Base-by-base conservation (phyloP, 345 rosid species). In the Excoecaria cochinchinensis region DNA sequence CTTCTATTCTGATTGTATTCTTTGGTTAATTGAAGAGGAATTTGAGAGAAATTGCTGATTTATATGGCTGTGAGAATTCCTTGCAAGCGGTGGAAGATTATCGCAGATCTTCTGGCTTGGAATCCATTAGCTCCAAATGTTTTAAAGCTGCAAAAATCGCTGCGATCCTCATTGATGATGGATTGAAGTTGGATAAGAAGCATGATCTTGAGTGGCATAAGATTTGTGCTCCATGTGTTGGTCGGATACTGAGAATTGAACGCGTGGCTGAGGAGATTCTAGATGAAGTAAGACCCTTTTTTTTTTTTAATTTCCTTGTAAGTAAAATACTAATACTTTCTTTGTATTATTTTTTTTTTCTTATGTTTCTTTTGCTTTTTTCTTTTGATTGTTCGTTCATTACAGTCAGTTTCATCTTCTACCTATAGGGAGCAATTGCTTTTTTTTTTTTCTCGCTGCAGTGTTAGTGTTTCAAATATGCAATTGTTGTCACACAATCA, bases 81-180 rank as follows among this genome's bases (percentile, higher is more conserved):
- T 60, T 93, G 77, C 76, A 82, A 69, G 87, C 90, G 11, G 84
- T 95, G 64, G 97, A 92, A 81, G 82, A 85, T 68, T 78, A 90
- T 78, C 99, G 98, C 3, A 78, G 73, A 72, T 72, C 78, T 5
- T 69, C 79, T 4, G 98, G 99, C 46, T 81, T 91, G 72, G 71
- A 86, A 55, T 84, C 88, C 68, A 82, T 89, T 68, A 76, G 83
- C 78, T 83, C 90, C 16, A 75, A 55, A 70, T 95, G 99, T 86
- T 89, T 95, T 76, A 51, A 85, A 79, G 90, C 94, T 81, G 89
- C 97, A 2, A 74, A 86, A 67, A 90, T 95, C 76, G 84, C 98
- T 82, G 93, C 87, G 36, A n/a, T 90, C 17, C 90, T 95, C 57
- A 84, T 95, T 61, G 99, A 95, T 75, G 99, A 95, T 81, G 98